A percentile compares a stretch with the other conserved stretches of the same genome.
Conservation (phyloP, 75 land plant genomes). For the Picea sitchensis region DNA sequence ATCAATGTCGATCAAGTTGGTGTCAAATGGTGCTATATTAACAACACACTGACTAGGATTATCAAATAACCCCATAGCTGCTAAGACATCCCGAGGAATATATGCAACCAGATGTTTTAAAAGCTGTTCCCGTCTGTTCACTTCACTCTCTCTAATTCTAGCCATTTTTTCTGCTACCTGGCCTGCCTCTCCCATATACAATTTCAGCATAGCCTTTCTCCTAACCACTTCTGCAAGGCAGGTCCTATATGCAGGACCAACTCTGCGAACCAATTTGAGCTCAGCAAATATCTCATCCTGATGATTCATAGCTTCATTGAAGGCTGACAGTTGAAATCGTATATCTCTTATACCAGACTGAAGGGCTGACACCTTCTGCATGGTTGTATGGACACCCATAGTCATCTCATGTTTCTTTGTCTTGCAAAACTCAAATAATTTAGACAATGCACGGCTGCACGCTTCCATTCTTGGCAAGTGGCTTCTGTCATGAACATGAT, state of each 20-base stretch:
- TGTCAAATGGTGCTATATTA: conserved; percentile 80
- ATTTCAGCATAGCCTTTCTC: conserved; percentile 84
- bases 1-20: conserved; percentile 76
- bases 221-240: conserved; percentile 96
- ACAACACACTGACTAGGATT: conserved; percentile 88
- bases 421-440: conserved; percentile 57
- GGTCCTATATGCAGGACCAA: conserved; percentile 83
- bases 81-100: conserved; percentile 72
- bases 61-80: conserved; percentile 84
- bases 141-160: conserved; percentile 76
- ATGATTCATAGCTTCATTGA: conserved; percentile 81
- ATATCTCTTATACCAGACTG: conserved; percentile 70
- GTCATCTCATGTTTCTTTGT: conserved; percentile 86
- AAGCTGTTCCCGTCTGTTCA: conserved; percentile 73
- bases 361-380: conserved; percentile 80
- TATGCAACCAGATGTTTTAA: conserved; percentile 40
- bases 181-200: conserved; percentile 97
- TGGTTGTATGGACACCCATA: conserved; percentile 64
- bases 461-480: conserved; percentile 78
- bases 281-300: conserved; percentile 69
- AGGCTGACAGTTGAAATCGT: conserved; percentile 69
- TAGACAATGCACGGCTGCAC: conserved; percentile 51
- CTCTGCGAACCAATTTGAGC: conserved; percentile 67
- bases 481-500: conserved; percentile 85
- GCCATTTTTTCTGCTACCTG: conserved; percentile 98